Conservation (phyloP, 129 eudicot species). For the Flaveria brownii region DNA sequence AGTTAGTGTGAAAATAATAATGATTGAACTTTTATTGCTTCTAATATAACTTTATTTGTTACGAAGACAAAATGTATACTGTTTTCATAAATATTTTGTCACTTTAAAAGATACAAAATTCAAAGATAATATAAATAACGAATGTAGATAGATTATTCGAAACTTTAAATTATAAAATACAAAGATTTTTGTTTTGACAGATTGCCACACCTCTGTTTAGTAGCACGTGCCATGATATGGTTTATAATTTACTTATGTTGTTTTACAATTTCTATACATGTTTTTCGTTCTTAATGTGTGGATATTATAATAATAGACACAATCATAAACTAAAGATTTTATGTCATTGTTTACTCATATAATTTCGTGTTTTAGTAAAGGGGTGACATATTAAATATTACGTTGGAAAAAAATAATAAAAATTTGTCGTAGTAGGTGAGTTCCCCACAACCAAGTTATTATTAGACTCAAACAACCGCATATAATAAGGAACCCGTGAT, state of each 20-base stretch:
- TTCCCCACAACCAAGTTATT: neutral
- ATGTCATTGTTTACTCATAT: neutral
- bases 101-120: too few relatives aligned
- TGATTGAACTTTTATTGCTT: too few relatives aligned
- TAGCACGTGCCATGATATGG: too few relatives aligned
- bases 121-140: too few relatives aligned
- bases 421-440: neutral
- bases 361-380: neutral
- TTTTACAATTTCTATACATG: neutral
- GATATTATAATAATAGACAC: neutral
- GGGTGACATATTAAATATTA: neutral
- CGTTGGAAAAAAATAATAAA: neutral
- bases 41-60: too few relatives aligned
- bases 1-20: too few relatives aligned
- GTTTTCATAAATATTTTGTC: too few relatives aligned
- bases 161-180: too few relatives aligned
- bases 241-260: neutral
- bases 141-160: neutral
- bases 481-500: neutral
- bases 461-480: neutral
- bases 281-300: neutral
- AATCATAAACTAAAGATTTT: neutral
- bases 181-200: too few relatives aligned
- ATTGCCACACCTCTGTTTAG: too few relatives aligned
- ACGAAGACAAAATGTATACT: too few relatives aligned